Evolutionary conservation across 1,284 basidiomycete genomes (phyloP).

Genomic region (Thecaphora frezii): DNA sequence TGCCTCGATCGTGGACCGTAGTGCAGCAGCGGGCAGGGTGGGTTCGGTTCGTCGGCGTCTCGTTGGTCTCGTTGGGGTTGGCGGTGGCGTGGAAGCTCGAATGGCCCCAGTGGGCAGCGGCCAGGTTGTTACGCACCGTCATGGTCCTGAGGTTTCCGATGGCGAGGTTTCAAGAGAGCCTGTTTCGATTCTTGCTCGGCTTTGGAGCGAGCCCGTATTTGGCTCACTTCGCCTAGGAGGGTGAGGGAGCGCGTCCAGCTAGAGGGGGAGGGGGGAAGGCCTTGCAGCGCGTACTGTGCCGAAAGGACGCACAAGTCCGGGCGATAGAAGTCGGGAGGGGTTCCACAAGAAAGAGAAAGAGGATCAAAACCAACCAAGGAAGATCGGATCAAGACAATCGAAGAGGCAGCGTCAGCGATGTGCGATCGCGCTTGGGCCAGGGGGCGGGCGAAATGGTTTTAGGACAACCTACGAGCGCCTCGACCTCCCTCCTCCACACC

Average conservation of each 20-base stretch:
- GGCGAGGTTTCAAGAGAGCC: background rate
- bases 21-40: no score
- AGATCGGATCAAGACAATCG: no score
- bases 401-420: no score
- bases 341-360: no score
- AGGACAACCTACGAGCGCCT: slow-evolving; percentile 5
- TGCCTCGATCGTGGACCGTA: no score
- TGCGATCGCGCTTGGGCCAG: no score
- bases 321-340: no score
- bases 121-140: background rate
- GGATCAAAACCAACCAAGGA: no score
- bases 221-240: background rate
- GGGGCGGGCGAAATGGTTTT: no score
- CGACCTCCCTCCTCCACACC: slow-evolving; percentile 74
- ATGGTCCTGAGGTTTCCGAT: background rate
- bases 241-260: background rate
- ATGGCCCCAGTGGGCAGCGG: background rate
- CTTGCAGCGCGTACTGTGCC: slow-evolving; percentile 1
- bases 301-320: no score
- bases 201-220: background rate
- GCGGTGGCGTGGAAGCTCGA: background rate
- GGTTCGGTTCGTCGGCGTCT: background rate
- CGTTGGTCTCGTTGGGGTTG: background rate
- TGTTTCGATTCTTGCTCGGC: background rate
- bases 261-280: background rate